A percentile compares a stretch with the other conserved stretches of the same genome.
These are phyloP conservation scores for Spathaspora sp. DNA, from an alignment of 805 yeast genomes.

Conservation along the genomic window DNA sequence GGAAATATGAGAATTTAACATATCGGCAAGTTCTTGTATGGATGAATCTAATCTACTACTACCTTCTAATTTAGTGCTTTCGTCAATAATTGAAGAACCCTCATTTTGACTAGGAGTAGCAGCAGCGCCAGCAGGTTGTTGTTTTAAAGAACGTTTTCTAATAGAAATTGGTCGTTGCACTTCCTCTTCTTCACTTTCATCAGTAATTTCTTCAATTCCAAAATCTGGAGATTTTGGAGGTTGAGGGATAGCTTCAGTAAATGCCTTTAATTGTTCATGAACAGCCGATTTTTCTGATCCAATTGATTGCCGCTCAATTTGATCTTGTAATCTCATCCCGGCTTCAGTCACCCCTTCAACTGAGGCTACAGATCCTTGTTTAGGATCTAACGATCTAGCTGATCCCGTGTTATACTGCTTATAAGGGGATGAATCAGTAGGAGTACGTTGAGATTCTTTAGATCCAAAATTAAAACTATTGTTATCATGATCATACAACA, in stretches of 20 bases:
- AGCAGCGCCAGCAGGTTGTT: no score
- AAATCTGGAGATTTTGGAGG: conserved; percentile 19
- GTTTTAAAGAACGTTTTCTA: background rate
- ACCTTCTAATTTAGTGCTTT: conserved; percentile 4
- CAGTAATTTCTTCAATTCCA: conserved; percentile 35
- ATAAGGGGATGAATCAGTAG: background rate
- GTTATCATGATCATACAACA: background rate
- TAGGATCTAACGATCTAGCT: background rate
- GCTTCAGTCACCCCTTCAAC: conserved; percentile 26
- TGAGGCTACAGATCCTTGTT: conserved; percentile 14
- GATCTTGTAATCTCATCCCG: conserved; percentile 20
- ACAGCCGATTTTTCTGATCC: background rate
- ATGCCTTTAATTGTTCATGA: conserved; percentile 4
- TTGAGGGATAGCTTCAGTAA: conserved; percentile 7
- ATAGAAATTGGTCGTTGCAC: background rate
- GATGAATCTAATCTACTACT: conserved; percentile 14
- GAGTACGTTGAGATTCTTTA: background rate
- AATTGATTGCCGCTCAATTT: conserved; percentile 6
- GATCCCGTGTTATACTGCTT: background rate
- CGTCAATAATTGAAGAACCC: conserved; percentile 6
- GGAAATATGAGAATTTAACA: conserved; percentile 32
- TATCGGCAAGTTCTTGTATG: conserved; percentile 37
- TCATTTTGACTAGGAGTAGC: background rate
- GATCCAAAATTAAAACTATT: background rate
- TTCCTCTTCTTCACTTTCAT: conserved; percentile 19